Conservation (phyloP, 495 filamentous ascomycete genomes). For the Hyaloscypha variabilis region DNA sequence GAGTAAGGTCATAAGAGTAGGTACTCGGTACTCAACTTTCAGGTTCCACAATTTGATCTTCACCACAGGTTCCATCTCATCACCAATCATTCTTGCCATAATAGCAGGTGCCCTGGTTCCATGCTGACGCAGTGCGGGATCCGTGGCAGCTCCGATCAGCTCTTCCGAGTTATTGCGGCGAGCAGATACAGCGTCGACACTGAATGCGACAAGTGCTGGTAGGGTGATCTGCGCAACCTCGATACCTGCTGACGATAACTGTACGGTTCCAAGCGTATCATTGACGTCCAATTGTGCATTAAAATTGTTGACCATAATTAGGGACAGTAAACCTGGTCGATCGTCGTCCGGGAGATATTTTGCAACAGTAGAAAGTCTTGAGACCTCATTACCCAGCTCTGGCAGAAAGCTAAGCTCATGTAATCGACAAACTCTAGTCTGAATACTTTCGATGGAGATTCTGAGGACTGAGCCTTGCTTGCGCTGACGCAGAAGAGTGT, state of each 20-base stretch:
- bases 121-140: conserved; percentile 35
- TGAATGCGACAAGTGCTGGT: conserved; percentile 77
- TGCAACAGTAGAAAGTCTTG: conserved; percentile 80
- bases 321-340: conserved; percentile 81
- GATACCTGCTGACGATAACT: conserved; percentile 55
- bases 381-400: conserved; percentile 74
- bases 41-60: conserved; percentile 85
- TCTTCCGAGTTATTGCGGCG: conserved; percentile 69
- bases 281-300: conserved; percentile 60
- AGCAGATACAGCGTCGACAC: conserved; percentile 61
- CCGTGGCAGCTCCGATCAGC: conserved; percentile 60
- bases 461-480: conserved; percentile 86
- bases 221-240: conserved; percentile 85
- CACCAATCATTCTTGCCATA: conserved; percentile 84
- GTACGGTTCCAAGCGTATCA: conserved; percentile 65
- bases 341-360: conserved; percentile 98
- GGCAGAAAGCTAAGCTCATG: conserved; percentile 64
- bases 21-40: conserved; percentile 80
- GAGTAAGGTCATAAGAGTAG: conserved; percentile 77
- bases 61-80: conserved; percentile 90
- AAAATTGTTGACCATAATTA: conserved; percentile 66
- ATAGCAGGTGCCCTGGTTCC: conserved; percentile 55
- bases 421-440: conserved; percentile 57
- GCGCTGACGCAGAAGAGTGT: conserved; percentile 87
- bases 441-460: conserved; percentile 62